A percentile compares a stretch with the other conserved stretches of the same genome.
Conservation (phyloP, 176 grass and related monocot genomes). For the Elymus sibiricus region DNA sequence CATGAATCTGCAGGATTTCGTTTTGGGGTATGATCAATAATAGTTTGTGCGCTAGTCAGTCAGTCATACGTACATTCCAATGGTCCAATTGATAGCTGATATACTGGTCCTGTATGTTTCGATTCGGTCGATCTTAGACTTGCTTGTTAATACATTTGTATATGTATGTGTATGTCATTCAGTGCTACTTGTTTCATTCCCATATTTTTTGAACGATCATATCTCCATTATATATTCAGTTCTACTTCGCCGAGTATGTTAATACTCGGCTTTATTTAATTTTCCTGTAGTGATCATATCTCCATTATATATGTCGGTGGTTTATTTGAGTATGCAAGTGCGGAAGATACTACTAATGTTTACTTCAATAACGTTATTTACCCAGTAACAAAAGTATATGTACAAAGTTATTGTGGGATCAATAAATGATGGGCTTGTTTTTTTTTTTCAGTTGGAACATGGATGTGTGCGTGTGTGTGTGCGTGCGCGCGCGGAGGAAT, state of each 20-base stretch:
- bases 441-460: too few species aligned
- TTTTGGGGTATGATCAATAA: slow-evolving; percentile 44
- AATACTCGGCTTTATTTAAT: too few species aligned
- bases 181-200: background rate
- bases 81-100: slow-evolving; percentile 25
- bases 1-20: slow-evolving; percentile 51
- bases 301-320: background rate
- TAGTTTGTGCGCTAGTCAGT: background rate
- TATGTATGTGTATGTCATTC: background rate
- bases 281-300: background rate
- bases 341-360: too few species aligned
- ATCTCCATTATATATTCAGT: background rate
- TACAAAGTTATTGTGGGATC: too few species aligned
- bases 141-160: slow-evolving; percentile 26
- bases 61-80: background rate
- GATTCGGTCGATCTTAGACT: slow-evolving; percentile 18
- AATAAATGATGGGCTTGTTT: too few species aligned
- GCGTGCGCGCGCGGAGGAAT: too few species aligned
- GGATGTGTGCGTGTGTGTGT: too few species aligned
- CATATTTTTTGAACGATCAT: background rate
- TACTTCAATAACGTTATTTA: too few species aligned
- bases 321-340: too few species aligned
- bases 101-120: slow-evolving; percentile 18
- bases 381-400: too few species aligned
- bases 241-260: too few species aligned